Evolutionary conservation across 352 stramenopile species (phyloP).

Genomic region (Globisporangium alternatum): DNA sequence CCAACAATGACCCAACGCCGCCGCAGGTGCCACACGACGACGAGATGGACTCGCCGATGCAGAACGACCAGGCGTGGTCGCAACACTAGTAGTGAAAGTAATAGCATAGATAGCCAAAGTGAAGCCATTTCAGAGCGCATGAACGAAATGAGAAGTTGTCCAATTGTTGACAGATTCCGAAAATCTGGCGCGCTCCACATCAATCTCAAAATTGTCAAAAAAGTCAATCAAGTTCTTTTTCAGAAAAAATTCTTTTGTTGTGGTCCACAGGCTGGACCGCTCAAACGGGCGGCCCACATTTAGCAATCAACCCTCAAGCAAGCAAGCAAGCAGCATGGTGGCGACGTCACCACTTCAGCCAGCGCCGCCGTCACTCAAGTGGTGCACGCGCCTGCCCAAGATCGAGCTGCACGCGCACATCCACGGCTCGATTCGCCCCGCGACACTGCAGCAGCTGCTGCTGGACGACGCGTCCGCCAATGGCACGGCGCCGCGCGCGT

Average conservation of each 20-base stretch:
- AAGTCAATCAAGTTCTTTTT: too few relatives aligned
- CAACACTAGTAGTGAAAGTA: neutral
- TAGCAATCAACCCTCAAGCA: conserved; percentile 11
- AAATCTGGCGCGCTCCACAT: conserved; percentile 14
- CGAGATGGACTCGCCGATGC: neutral
- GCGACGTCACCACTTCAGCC: neutral
- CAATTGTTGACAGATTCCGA: neutral
- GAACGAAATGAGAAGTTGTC: conserved; percentile 5
- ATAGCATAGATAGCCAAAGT: neutral
- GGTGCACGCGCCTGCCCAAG: conserved; percentile 68
- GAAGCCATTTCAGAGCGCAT: neutral
- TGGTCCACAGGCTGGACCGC: neutral
- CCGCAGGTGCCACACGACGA: neutral
- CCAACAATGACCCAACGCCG: neutral
- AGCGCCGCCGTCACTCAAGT: conserved; percentile 25
- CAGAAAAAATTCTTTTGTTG: neutral
- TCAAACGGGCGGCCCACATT: neutral
- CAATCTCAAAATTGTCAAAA: neutral
- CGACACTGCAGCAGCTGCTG: conserved; percentile 68
- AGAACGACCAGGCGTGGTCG: neutral
- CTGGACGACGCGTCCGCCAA: conserved; percentile 34
- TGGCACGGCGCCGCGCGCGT: conserved; percentile 23
- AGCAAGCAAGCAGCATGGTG: neutral
- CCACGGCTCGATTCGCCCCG: conserved; percentile 73
- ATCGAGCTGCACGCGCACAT: conserved; percentile 89